A percentile compares a stretch with the other conserved stretches of the same genome.
These are phyloP conservation scores for Penicillium goetzii DNA, from an alignment of 495 filamentous ascomycete species.

Conservation along the genomic window DNA sequence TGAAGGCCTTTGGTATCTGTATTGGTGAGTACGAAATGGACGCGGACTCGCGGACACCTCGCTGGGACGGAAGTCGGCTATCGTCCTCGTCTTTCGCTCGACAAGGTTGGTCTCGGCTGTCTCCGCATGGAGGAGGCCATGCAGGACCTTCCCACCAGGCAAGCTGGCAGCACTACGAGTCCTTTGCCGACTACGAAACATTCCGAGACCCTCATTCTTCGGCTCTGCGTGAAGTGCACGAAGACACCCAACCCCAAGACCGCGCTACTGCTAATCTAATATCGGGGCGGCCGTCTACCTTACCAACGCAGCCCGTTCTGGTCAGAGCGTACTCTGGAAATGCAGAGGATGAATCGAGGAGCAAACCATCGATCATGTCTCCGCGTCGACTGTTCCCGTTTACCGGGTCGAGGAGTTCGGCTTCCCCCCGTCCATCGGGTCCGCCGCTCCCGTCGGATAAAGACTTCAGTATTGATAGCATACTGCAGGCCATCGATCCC, in stretches of 20 bases:
- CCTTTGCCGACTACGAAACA: constrained; percentile 34
- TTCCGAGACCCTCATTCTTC: constrained; percentile 35
- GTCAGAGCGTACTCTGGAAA: constrained; percentile 50
- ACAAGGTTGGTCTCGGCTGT: constrained; percentile 38
- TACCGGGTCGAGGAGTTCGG: constrained; percentile 19
- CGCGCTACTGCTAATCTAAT: constrained; percentile 22
- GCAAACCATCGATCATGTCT: constrained; percentile 36
- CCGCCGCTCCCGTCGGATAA: constrained; percentile 51
- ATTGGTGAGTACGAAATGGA: constrained; percentile 36
- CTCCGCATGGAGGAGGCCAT: constrained; percentile 26
- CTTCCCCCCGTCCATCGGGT: constrained; percentile 22
- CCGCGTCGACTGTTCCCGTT: constrained; percentile 42
- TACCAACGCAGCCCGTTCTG: constrained; percentile 47
- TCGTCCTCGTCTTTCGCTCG: constrained; percentile 37
- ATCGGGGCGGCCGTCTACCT: constrained; percentile 29
- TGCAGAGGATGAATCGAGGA: constrained; percentile 31
- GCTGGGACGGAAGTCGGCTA: constrained; percentile 36
- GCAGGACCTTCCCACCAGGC: constrained; percentile 28
- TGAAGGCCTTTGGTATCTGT: constrained; percentile 11
- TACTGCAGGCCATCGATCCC: constrained; percentile 61
- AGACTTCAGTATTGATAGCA: constrained; percentile 63
- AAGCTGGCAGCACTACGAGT: constrained; percentile 31
- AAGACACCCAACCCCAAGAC: constrained; percentile 27
- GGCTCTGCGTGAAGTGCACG: constrained; percentile 37
- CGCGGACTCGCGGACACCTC: constrained; percentile 33